Evolutionary conservation across 768 basidiomycete species (phyloP), one percentile per base, ranked within the genome.

Genomic region (Dentipellis fragilis): DNA sequence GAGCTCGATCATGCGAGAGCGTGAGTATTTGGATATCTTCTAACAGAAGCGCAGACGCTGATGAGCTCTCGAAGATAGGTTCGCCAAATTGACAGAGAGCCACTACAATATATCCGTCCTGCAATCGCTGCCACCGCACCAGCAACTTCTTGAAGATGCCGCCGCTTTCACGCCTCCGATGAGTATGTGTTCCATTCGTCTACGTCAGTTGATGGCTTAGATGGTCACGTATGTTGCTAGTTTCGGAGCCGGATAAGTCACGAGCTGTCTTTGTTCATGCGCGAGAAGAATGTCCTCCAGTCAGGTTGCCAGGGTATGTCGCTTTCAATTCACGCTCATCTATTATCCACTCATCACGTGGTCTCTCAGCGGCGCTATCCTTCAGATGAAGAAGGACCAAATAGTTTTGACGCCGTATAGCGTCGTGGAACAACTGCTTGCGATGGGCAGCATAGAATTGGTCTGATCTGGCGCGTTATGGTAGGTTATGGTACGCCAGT

Each of bases 181-280:
- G 89, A 78, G 80, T 84, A 67, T 53, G 82, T 65, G 51, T 29
- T 10, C 49, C 10, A 48, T 52, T 19, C 21, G 11, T 11, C 29
- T 45, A 29, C 29, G 35, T 22, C 34, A n/a, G 52, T 40, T 49
- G 29, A 6, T 29, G 6, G 29, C 12, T 29, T 21, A 9, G 36
- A 19, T 51, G 49, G 62, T 22, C 52, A 61, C 58, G 12, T 49
- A 3, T 51, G 55, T 6, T 29, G 34, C 34, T 46, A 96, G 93
- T 93, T 12, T 75, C 85, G 0, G 75, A 81, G 63, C 93, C 93
- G 10, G 86, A 93, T 62, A 84, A 80, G 65, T 74, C 80, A 2
- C 75, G 77, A 0, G 84, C 90, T 0, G 90, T 96, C 0, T 89
- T 95, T 64, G 83, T 88, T 2, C 87, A 85, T 65, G 92, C 91